Base-by-base conservation (phyloP, 2,329 filamentous ascomycete genomes). In the Microdochium nivale region DNA sequence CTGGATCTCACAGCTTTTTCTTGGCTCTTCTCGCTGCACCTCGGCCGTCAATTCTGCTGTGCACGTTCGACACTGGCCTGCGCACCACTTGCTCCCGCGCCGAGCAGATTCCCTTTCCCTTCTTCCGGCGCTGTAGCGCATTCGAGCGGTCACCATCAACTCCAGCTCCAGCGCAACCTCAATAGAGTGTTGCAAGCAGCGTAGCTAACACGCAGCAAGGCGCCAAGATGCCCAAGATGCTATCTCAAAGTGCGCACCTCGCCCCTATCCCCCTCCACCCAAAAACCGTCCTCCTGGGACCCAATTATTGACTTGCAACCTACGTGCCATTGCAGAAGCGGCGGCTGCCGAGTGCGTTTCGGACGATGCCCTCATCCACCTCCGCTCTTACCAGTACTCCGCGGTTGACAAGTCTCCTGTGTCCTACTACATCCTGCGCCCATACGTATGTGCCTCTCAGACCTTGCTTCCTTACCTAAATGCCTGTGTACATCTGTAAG, bases 331-430 rank as follows among this genome's bases (percentile, higher is more conserved):
- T 13, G 27, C 52, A 78, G 75, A 70, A 61, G 66, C 72, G 69
- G 83, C 83, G 50, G 79, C 74, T 52, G 81, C 84, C 60, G 84
- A 86, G 69, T 87, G 86, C 70, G 75, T 97, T 60, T 95, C 91
- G 25, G 90, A 96, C 62, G 90, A 97, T 63, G 90, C 90, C 51
- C 81, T 99, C 60, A 78, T 87, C 54, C 91, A 96, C 68, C 84
- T 99, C 62, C 94, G 90, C 71, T 85, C 86, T 54, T 99, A 99
- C 83, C 95, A 96, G 67, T 99, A 99, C 72, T 95, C 90, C 61
- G 89, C 87, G 63, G 90, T 99, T 70, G 94, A 99, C 77, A 92
- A 96, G 72, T 96, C 91, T 49, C 86, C 88, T 56, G 83, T 96
- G 54, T 97, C 94, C 52, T 82, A 91, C 69, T 95, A 97, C 70